phyloP scores from a whole-genome alignment of 176 grass and related monocot species.

The Pontederia paniculata region DNA sequence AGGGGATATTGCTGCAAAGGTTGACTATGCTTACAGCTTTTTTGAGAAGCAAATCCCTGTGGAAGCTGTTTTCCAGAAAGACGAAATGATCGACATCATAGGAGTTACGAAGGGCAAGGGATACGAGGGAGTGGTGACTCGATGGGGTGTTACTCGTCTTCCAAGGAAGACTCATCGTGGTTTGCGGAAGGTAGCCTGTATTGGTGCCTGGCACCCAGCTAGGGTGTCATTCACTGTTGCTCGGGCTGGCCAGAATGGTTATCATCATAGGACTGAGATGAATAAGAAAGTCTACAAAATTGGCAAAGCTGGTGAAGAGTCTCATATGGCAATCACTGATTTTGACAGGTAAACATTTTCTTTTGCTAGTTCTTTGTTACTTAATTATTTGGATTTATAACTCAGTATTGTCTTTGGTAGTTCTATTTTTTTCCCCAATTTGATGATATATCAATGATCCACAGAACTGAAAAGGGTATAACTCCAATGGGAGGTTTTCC shows the following conservation, averaged over 20 bases:
- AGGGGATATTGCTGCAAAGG: conserved; percentile 68
- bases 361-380: not conserved
- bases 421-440: not conserved
- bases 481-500: conserved; percentile 92
- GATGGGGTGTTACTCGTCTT: conserved; percentile 92
- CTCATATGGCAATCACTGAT: conserved; percentile 53
- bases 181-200: conserved; percentile 92
- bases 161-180: conserved; percentile 90
- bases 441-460: not conserved
- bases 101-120: conserved; percentile 98
- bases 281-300: conserved; percentile 92
- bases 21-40: conserved; percentile 69
- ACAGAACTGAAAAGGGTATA: conserved; percentile 91
- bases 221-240: conserved; percentile 92
- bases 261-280: conserved; percentile 87
- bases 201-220: conserved; percentile 89
- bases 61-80: conserved; percentile 73
- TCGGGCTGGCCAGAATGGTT: conserved; percentile 83
- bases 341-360: conserved; percentile 44
- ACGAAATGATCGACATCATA: conserved; percentile 97
- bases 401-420: not conserved
- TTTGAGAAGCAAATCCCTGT: conserved; percentile 80
- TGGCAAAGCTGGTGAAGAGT: conserved; percentile 61
- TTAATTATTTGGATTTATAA: too few species aligned
- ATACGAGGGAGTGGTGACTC: conserved; percentile 81